Evolutionary conservation across 1,284 basidiomycete species (phyloP).

Genomic region (Ustilago cynodontis): DNA sequence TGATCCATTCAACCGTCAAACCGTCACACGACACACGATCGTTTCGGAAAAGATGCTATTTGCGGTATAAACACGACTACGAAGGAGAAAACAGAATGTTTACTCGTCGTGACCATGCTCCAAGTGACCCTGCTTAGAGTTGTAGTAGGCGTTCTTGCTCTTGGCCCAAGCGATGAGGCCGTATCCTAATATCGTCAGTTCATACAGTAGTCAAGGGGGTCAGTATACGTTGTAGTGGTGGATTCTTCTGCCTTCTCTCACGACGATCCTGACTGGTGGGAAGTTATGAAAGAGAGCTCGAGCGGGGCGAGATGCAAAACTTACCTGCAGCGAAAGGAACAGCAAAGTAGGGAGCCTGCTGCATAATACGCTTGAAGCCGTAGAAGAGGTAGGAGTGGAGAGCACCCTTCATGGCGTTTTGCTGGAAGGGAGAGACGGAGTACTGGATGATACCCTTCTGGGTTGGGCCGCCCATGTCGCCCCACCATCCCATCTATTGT

Average conservation of each 20-base stretch:
- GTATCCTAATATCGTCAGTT: slow-evolving; percentile 47
- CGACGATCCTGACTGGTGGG: too few species aligned
- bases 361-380: slow-evolving; percentile 67
- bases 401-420: slow-evolving; percentile 65
- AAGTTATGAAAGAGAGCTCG: too few species aligned
- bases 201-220: too few species aligned
- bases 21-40: neutral
- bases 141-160: slow-evolving; percentile 65
- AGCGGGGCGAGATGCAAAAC: too few species aligned
- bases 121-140: slow-evolving; percentile 68
- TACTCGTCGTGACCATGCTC: slow-evolving; percentile 60
- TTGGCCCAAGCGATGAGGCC: slow-evolving; percentile 67
- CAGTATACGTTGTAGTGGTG: neutral
- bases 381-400: slow-evolving; percentile 66
- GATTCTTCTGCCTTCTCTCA: too few species aligned
- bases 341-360: slow-evolving; percentile 67
- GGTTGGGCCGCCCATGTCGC: slow-evolving; percentile 66
- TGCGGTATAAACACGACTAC: neutral
- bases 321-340: slow-evolving; percentile 64
- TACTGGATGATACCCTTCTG: slow-evolving; percentile 67
- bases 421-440: slow-evolving; percentile 67
- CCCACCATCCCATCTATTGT: slow-evolving; percentile 69
- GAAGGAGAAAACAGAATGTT: neutral
- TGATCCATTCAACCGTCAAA: too few species aligned
- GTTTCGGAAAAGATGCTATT: neutral